phyloP scores from a whole-genome alignment of 768 basidiomycete genomes.

The Agrocybe chaxingu region DNA sequence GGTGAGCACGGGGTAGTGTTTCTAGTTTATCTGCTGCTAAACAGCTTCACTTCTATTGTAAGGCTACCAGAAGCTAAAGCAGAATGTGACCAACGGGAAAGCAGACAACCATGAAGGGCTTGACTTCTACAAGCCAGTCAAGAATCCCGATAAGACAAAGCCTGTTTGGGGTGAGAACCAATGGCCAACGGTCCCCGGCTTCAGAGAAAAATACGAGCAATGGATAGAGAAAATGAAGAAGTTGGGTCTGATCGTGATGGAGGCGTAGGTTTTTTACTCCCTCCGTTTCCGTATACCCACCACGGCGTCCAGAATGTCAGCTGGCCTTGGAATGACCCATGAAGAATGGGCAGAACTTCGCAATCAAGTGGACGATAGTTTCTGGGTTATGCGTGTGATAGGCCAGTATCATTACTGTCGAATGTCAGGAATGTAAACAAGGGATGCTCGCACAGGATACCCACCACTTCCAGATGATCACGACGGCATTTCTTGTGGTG shows the following conservation, averaged over 20 bases:
- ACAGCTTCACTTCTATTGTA: background rate
- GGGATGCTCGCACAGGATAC: conserved; percentile 51
- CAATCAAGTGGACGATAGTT: conserved; percentile 75
- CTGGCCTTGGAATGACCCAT: conserved; percentile 68
- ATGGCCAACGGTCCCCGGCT: conserved; percentile 65
- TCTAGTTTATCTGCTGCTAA: background rate
- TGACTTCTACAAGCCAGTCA: conserved; percentile 77
- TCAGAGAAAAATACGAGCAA: conserved; percentile 59
- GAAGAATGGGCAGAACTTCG: conserved; percentile 71
- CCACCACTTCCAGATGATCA: conserved; percentile 79
- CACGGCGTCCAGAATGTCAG: conserved; percentile 62
- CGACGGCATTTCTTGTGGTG: conserved; percentile 86
- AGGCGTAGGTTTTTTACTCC: conserved; percentile 56
- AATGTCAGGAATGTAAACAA: background rate
- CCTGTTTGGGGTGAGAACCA: conserved; percentile 85
- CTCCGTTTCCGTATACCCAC: background rate
- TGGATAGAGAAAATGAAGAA: conserved; percentile 88
- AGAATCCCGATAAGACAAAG: conserved; percentile 63
- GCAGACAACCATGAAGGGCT: conserved; percentile 84
- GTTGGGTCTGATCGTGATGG: conserved; percentile 80
- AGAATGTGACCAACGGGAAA: conserved; percentile 85
- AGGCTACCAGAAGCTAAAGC: conserved; percentile 81
- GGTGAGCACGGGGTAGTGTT: conserved; percentile 39
- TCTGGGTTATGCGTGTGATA: conserved; percentile 88
- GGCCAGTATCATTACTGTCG: conserved; percentile 35